Evolutionary conservation across 1,284 basidiomycete species (phyloP).

Genomic region (Anthracocystis panici-leucophaei): DNA sequence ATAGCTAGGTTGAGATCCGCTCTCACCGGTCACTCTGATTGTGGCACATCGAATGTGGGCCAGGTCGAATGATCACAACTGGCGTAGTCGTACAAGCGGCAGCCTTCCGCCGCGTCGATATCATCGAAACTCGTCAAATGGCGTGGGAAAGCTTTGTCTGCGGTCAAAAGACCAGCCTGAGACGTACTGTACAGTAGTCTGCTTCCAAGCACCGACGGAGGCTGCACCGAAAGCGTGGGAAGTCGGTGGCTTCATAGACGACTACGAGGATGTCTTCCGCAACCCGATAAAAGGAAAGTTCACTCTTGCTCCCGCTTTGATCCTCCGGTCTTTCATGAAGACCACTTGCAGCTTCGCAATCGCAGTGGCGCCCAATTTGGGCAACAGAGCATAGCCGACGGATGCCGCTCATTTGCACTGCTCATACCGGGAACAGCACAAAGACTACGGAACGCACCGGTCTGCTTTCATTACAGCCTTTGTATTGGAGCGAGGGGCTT

Average conservation of each 20-base stretch:
- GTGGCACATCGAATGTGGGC: not conserved
- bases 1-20: not conserved
- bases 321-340: not conserved
- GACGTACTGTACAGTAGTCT: no score
- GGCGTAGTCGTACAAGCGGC: not conserved
- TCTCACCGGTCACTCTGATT: not conserved
- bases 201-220: not conserved
- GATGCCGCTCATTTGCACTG: no score
- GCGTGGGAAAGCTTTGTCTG: not conserved
- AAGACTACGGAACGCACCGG: no score
- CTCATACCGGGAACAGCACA: no score
- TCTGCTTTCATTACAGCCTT: no score
- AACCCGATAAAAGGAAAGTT: not conserved
- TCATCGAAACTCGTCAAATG: not conserved
- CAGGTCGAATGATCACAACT: not conserved
- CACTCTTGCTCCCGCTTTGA: no score
- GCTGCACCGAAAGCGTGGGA: not conserved
- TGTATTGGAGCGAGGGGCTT: no score
- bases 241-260: not conserved
- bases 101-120: not conserved
- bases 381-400: no score
- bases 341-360: no score
- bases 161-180: not conserved
- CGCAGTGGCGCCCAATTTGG: no score
- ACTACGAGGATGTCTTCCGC: not conserved